Base-by-base conservation (phyloP, 805 yeast species). In the Metschnikowia anglica region DNA sequence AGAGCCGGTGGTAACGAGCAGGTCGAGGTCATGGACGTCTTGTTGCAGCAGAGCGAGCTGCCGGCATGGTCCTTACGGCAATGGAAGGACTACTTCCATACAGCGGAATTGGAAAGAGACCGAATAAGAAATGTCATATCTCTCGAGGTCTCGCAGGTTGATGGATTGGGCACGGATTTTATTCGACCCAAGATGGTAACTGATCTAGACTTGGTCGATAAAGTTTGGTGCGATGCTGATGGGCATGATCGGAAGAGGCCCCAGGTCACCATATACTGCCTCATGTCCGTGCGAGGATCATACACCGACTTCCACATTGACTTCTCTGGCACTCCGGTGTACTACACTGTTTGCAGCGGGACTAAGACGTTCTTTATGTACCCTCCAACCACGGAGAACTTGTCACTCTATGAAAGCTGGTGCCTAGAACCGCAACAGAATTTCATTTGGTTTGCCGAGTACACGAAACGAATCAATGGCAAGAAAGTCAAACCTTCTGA, bases 221-320 rank as follows among this genome's bases (percentile, higher is more conserved):
- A 70, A 44, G 77, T 82, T 0, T 89, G 95, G 89, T 18, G 41
- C 19, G 58, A 53, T 31, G 19, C 36, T 30, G 47, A 41, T 19
- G 46, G 52, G 4, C 64, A 62, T 18, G 51, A 47, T 12, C 58
- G 56, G 36, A 55, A 46, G 3, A 62, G 79, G 40, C 85, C 88
- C 1, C 74, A 79, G 48, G 85, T 84, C 2, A 79, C 88, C 16
- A 79, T 82, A 41, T 89, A 89, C 59, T 83, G 95, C 48, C 68
- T 89, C 30, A 89, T 89, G 95, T 85, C 95, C 0, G 95, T 87
- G 2, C 68, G 73, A 19, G 79, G 83, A 46, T 80, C 93, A 2
- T 89, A 77, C 59, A 89, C 97, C 0, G 97, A 89, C 59, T 89
- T 88, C 63, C 97, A 89, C 61, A 71, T 89, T 32, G 97, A 89